Base-by-base conservation (phyloP, 345 rosid species). In the Melastoma malabathricum region DNA sequence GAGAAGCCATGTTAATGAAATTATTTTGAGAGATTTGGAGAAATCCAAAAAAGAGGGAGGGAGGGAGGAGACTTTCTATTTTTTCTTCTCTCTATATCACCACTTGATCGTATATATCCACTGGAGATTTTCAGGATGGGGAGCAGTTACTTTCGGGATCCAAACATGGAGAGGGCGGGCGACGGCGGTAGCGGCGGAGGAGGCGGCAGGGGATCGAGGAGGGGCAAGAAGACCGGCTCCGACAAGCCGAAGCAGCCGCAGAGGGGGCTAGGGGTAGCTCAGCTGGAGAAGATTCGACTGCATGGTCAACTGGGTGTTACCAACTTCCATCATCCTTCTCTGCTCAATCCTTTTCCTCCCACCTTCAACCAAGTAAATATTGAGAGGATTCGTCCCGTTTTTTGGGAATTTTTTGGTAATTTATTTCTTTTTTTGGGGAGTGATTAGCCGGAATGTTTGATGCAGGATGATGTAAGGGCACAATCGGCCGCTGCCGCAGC, bases 231-330 rank as follows among this genome's bases (percentile, higher is more conserved):
- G 69, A 65, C 78, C 95, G 15, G 47, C 83, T 46, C 61, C 6
- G 66, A 62, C 34, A 62, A 62, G 61, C 66, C 66, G 43, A 92
- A 81, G 66, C 95, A 82, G 47, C 98, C 97, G 0, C 97, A 92
- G 52, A 81, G 98, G 75, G 98, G 98, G 14, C 95, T 87, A 13
- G 98, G 98, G 4, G 98, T 92, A 8, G 98, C 98, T 54, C 95
- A 92, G 60, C 66, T 92, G 67, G 98, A 92, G 57, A 62, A 62
- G 51, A 62, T 62, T 34, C 56, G 66, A 23, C 43, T 62, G 49
- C 66, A 62, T 46, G 56, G 60, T 41, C 66, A 62, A 50, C 12
- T 62, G 66, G 56, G 43, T 51, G 25, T 47, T 44, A 14, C 58
- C 25, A 52, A 73, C 78, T 46, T 50, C 51, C 49, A 46, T 25